These are phyloP conservation scores for Phaseolus lunatus DNA, from an alignment of 306 rosid genomes.

Conservation along the genomic window DNA sequence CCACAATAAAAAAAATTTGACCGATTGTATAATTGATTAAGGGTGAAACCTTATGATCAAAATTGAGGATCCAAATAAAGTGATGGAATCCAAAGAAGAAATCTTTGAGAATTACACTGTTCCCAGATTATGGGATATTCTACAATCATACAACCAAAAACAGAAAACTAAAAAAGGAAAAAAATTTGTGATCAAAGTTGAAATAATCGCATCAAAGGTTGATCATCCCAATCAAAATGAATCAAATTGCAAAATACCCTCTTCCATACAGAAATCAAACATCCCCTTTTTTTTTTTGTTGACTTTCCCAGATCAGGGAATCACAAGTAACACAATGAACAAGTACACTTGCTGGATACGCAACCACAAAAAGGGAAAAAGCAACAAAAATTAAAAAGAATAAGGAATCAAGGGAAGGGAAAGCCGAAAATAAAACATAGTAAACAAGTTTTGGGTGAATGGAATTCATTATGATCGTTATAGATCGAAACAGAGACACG, in stretches of 20 bases:
- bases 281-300: background rate
- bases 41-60: conserved; percentile 38
- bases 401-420: conserved; percentile 36
- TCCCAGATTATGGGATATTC: conserved; percentile 66
- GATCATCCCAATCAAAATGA: conserved; percentile 51
- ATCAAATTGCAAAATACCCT: conserved; percentile 42
- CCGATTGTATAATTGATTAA: conserved; percentile 27
- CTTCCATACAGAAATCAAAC: conserved; percentile 48
- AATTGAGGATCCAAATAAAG: conserved; percentile 27
- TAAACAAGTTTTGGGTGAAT: conserved; percentile 46
- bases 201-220: conserved; percentile 44
- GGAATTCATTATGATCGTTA: conserved; percentile 60
- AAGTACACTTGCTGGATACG: conserved; percentile 51
- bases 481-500: conserved; percentile 57
- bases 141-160: conserved; percentile 11
- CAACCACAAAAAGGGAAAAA: conserved; percentile 32
- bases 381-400: conserved; percentile 22
- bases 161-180: conserved; percentile 55
- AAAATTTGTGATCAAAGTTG: conserved; percentile 47
- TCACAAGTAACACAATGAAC: conserved; percentile 40
- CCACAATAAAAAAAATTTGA: conserved; percentile 31
- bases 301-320: conserved; percentile 53
- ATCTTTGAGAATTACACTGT: conserved; percentile 63
- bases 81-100: conserved; percentile 39
- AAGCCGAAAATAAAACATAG: conserved; percentile 43